phyloP scores from a whole-genome alignment of 139 green algal genomes.

The Nannochloris sp. region DNA sequence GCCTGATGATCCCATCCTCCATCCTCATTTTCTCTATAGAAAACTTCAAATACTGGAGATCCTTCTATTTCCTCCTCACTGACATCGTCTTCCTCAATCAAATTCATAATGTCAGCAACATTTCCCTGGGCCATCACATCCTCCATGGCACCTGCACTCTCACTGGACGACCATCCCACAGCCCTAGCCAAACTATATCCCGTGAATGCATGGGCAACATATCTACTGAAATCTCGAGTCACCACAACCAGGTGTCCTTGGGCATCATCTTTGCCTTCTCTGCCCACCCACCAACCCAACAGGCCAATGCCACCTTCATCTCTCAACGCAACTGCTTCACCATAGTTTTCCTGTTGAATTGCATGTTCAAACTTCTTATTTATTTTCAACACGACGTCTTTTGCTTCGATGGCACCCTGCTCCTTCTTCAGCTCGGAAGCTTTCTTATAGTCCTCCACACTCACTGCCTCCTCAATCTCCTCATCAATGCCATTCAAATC shows the following conservation, averaged over 20 bases:
- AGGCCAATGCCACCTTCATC: constrained; percentile 47
- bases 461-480: constrained; percentile 19
- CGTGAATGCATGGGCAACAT: constrained; percentile 43
- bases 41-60: constrained; percentile 56
- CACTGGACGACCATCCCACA: constrained; percentile 1
- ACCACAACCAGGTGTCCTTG: constrained; percentile 66
- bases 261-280: constrained; percentile 43
- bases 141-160: neutral
- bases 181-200: constrained; percentile 42
- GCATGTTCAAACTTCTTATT: constrained; percentile 35
- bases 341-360: constrained; percentile 56
- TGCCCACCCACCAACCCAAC: constrained; percentile 67
- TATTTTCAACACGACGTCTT: constrained; percentile 22
- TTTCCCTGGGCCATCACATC: neutral
- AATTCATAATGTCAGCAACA: neutral
- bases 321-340: constrained; percentile 45
- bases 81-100: neutral
- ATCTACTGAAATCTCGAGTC: constrained; percentile 34
- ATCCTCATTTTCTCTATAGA: constrained; percentile 28
- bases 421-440: constrained; percentile 18
- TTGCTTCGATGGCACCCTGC: constrained; percentile 11
- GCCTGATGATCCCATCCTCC: constrained; percentile 30
- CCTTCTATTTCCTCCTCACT: constrained; percentile 22
- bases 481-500: constrained; percentile 12
- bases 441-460: constrained; percentile 19